A percentile compares a stretch with the other conserved stretches of the same genome.
Conservation (phyloP, 805 yeast species). For the Wickerhamiella spandovensis region DNA sequence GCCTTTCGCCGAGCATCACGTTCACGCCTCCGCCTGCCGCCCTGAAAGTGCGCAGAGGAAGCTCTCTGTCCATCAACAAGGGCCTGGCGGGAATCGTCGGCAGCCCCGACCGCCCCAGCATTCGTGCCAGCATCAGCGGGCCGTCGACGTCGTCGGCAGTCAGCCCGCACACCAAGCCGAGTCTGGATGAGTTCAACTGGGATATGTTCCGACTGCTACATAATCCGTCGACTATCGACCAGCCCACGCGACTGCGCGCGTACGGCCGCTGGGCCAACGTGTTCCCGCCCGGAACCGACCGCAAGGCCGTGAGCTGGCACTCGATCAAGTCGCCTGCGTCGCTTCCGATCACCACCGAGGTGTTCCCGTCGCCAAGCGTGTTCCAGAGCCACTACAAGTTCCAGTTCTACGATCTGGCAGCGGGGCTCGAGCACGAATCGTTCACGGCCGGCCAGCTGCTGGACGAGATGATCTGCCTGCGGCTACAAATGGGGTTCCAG, state of each 20-base stretch:
- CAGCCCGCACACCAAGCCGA: not conserved
- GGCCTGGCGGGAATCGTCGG: not conserved
- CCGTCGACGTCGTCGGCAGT: not conserved
- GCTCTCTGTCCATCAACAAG: not conserved
- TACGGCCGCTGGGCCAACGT: conserved; percentile 87
- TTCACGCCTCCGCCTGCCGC: not conserved
- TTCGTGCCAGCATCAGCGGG: not conserved
- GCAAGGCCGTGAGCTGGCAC: conserved; percentile 76
- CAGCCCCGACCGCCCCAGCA: not conserved
- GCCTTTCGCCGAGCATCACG: not conserved
- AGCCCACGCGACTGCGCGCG: conserved; percentile 41
- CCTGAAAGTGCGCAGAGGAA: not conserved
- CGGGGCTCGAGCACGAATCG: conserved; percentile 44
- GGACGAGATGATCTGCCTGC: conserved; percentile 73
- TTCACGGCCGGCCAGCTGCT: conserved; percentile 48
- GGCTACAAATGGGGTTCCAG: conserved; percentile 82
- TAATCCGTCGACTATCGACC: conserved; percentile 53
- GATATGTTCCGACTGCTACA: conserved; percentile 47
- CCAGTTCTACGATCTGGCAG: conserved; percentile 56
- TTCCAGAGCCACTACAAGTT: conserved; percentile 62
- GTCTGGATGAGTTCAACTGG: conserved; percentile 1
- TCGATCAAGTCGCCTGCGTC: conserved; percentile 90
- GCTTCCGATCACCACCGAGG: conserved; percentile 65
- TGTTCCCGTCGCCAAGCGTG: conserved; percentile 59
- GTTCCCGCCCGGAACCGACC: conserved; percentile 56